Conservation (phyloP, 768 basidiomycete genomes). For the Pleurotus tuoliensis region DNA sequence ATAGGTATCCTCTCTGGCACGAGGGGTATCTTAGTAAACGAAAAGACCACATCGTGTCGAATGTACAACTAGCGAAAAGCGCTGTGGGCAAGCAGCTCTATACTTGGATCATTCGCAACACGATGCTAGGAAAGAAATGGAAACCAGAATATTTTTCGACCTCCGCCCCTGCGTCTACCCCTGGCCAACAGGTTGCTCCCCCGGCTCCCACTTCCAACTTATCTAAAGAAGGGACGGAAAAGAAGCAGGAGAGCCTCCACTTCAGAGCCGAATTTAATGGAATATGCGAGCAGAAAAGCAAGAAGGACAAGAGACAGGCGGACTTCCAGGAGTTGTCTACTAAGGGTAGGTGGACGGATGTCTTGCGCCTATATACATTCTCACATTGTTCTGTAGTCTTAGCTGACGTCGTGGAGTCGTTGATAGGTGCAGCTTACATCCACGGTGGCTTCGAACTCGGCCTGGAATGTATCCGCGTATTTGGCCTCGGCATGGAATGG, state of each 20-base stretch:
- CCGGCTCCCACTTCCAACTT: too few relatives aligned
- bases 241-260: too few relatives aligned
- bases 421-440: conserved; percentile 76
- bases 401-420: conserved; percentile 80
- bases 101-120: conserved; percentile 67
- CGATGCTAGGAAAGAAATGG: conserved; percentile 48
- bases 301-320: conserved; percentile 26
- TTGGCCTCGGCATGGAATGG: conserved; percentile 63
- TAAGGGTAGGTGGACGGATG: conserved; percentile 46
- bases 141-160: conserved; percentile 37
- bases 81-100: conserved; percentile 49
- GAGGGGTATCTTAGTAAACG: conserved; percentile 69
- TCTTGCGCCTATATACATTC: not conserved
- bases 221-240: too few relatives aligned
- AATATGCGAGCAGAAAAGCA: conserved; percentile 14
- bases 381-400: conserved; percentile 38
- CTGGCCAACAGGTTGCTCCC: not conserved
- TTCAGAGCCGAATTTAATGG: too few relatives aligned
- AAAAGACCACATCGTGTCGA: conserved; percentile 75
- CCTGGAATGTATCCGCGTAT: conserved; percentile 53
- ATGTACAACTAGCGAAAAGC: conserved; percentile 64
- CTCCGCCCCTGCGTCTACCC: not conserved
- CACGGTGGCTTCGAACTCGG: conserved; percentile 62
- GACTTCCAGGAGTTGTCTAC: conserved; percentile 50
- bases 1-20: conserved; percentile 70